Percentiles rank a stretch among this genome's conserved stretches.
phyloP scores from a whole-genome alignment of 2,329 filamentous ascomycete species.

The Alternaria conjuncta region DNA sequence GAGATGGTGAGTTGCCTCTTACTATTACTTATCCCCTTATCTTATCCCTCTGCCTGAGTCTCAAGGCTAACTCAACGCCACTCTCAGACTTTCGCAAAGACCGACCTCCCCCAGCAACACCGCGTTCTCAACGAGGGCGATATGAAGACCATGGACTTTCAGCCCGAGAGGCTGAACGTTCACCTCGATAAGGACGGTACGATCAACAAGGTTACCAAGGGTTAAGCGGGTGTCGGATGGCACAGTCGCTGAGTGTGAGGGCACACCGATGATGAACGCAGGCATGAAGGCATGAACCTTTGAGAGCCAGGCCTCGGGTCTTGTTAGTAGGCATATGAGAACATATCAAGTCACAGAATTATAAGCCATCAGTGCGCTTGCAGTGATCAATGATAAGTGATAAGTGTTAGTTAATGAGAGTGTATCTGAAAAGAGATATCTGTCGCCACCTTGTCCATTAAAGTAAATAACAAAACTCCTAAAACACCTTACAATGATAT shows the following conservation, averaged over 20 bases:
- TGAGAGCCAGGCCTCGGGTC: not conserved
- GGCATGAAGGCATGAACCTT: not conserved
- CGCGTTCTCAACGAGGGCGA: constrained; percentile 54
- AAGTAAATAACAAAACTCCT: not conserved
- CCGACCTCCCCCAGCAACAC: constrained; percentile 56
- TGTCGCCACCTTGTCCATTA: not conserved
- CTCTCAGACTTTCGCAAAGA: constrained; percentile 57
- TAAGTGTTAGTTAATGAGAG: not conserved
- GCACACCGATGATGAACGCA: not conserved
- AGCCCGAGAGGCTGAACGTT: constrained; percentile 57
- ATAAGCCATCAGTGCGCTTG: not conserved
- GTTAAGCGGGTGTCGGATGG: constrained; percentile 34
- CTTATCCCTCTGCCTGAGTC: too few species aligned
- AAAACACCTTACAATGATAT: not conserved
- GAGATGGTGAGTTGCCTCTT: constrained; percentile 45
- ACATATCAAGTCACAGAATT: not conserved
- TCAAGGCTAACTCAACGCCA: not conserved
- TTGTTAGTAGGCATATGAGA: not conserved
- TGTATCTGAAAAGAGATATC: not conserved
- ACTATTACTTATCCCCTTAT: constrained; percentile 12
- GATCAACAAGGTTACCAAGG: constrained; percentile 56
- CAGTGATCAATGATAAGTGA: not conserved
- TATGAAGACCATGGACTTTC: constrained; percentile 56
- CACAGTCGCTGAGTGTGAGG: not conserved
- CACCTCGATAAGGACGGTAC: constrained; percentile 58